phyloP scores from a whole-genome alignment of 1,284 basidiomycete genomes.

The Cystobasidium pallidum region DNA sequence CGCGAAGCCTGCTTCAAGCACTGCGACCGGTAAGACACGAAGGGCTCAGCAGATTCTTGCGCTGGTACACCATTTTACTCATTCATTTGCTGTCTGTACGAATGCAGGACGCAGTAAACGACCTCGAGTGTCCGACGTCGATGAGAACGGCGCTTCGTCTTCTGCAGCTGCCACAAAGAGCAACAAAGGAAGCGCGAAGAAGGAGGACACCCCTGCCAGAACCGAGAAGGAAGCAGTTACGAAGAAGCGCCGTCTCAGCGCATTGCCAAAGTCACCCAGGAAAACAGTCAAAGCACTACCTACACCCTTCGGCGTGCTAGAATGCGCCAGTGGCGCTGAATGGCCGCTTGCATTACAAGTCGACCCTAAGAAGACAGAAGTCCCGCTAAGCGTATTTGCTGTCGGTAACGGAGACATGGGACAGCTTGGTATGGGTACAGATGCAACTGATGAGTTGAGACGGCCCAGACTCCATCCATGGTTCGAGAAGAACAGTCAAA shows the following conservation, averaged over 20 bases:
- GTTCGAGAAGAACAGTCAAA: constrained; percentile 51
- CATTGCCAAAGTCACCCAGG: constrained; percentile 20
- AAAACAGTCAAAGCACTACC: constrained; percentile 22
- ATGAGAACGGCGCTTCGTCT: constrained; percentile 29
- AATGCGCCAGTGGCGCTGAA: constrained; percentile 13
- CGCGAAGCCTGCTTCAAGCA: constrained; percentile 14
- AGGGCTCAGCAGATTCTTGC: too few species aligned
- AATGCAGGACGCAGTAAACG: constrained; percentile 21
- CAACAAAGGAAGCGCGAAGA: constrained; percentile 8
- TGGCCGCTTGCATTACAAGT: constrained; percentile 22
- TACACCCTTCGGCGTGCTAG: constrained; percentile 25
- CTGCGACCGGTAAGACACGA: constrained; percentile 1
- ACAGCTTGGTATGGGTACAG: constrained; percentile 78
- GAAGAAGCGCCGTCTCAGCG: constrained; percentile 29
- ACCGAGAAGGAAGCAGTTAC: constrained; percentile 4
- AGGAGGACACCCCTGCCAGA: constrained; percentile 21
- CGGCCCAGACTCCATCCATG: constrained; percentile 67
- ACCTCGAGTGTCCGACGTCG: constrained; percentile 37
- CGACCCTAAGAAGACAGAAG: constrained; percentile 34
- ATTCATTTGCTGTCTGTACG: background rate
- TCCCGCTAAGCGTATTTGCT: constrained; percentile 67
- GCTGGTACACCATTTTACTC: too few species aligned
- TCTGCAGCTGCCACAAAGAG: background rate
- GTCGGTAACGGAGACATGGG: constrained; percentile 86
- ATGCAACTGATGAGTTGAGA: constrained; percentile 57